These are phyloP conservation scores for Dispira simplex DNA, from an alignment of 192 early-diverging fungal species.

Conservation along the genomic window DNA sequence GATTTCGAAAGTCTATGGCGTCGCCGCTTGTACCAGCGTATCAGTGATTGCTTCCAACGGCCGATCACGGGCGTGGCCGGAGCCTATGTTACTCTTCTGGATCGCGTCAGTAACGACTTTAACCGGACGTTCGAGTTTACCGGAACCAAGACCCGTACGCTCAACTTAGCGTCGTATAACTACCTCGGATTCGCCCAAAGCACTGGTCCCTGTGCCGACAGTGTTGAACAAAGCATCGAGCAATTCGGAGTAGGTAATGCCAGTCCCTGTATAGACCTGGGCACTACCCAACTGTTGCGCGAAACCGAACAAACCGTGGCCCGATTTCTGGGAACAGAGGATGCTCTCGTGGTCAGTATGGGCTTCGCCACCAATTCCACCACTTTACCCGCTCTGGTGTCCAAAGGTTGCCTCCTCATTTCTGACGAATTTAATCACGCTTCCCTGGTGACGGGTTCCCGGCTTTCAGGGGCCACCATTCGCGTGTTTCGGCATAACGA, in stretches of 20 bases:
- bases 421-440: conserved; percentile 94
- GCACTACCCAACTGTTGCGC: conserved; percentile 46
- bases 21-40: conserved; percentile 71
- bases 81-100: conserved; percentile 66
- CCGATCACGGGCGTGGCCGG: conserved; percentile 91
- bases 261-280: conserved; percentile 56
- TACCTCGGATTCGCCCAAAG: conserved; percentile 94
- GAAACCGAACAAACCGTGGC: conserved; percentile 78
- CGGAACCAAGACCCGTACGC: conserved; percentile 55
- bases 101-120: conserved; percentile 70
- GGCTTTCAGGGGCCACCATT: conserved; percentile 80
- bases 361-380: conserved; percentile 96
- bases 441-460: conserved; percentile 85
- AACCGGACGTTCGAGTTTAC: conserved; percentile 77
- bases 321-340: conserved; percentile 77
- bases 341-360: conserved; percentile 81
- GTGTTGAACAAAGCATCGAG: conserved; percentile 60
- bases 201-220: conserved; percentile 87
- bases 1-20: conserved; percentile 97
- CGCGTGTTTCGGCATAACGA: conserved; percentile 93
- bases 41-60: conserved; percentile 87
- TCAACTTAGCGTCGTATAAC: conserved; percentile 96
- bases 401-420: conserved; percentile 78
- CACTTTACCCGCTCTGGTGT: conserved; percentile 75
- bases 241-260: conserved; percentile 55